Evolutionary conservation across 805 yeast species (phyloP).

Genomic region (Candida palmyrensis): DNA sequence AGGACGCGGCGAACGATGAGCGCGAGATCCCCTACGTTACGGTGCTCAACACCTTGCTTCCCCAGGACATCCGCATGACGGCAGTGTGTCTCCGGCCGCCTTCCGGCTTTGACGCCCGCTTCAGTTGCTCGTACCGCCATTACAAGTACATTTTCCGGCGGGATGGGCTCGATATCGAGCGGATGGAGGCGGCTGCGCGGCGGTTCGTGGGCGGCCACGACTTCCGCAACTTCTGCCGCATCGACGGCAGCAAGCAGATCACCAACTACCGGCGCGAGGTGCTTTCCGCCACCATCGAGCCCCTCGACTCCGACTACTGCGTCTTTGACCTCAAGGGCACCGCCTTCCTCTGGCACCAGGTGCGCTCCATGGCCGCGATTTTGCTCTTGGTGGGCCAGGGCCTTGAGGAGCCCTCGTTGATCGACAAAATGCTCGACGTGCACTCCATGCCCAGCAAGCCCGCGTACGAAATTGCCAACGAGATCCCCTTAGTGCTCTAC

Average conservation of each 20-base stretch:
- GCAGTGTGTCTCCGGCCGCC: constrained; percentile 84
- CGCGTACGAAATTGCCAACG: constrained; percentile 82
- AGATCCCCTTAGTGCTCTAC: constrained; percentile 77
- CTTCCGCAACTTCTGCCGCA: constrained; percentile 89
- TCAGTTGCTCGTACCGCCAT: constrained; percentile 82
- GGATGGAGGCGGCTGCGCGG: constrained; percentile 66
- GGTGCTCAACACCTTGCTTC: constrained; percentile 71
- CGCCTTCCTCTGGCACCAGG: constrained; percentile 98
- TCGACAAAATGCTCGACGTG: constrained; percentile 56
- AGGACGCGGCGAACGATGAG: constrained; percentile 48
- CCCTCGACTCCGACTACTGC: constrained; percentile 41
- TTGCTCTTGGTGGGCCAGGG: constrained; percentile 77
- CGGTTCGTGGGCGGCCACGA: constrained; percentile 73
- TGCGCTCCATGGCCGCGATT: constrained; percentile 88
- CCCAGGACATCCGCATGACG: constrained; percentile 78
- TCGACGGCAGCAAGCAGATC: constrained; percentile 92
- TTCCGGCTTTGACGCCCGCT: constrained; percentile 78
- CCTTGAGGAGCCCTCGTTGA: constrained; percentile 55
- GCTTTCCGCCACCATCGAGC: constrained; percentile 44
- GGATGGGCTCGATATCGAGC: constrained; percentile 50
- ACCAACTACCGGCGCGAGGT: constrained; percentile 70
- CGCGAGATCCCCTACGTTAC: constrained; percentile 73
- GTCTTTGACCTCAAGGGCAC: constrained; percentile 78
- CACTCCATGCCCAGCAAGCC: constrained; percentile 63
- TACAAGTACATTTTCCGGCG: constrained; percentile 72